Conservation (phyloP, 2,329 filamentous ascomycete genomes). For the Nigrograna mackinnonii region DNA sequence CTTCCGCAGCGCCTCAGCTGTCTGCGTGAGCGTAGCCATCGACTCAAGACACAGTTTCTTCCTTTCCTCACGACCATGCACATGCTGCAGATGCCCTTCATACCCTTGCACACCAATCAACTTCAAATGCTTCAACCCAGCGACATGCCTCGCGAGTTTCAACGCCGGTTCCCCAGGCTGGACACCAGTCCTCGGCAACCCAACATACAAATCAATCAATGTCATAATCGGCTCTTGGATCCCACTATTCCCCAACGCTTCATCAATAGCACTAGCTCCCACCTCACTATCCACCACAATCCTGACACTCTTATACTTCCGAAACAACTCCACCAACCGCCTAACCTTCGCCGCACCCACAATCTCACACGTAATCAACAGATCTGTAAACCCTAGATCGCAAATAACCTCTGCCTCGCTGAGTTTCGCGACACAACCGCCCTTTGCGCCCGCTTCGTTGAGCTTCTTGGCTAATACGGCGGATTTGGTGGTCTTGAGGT, state of each 20-base stretch:
- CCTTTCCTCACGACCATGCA: conserved; percentile 49
- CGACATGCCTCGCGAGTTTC: conserved; percentile 46
- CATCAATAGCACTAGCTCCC: conserved; percentile 51
- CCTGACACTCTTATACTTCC: conserved; percentile 41
- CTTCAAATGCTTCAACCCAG: conserved; percentile 40
- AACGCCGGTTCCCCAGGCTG: conserved; percentile 46
- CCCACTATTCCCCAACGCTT: conserved; percentile 41
- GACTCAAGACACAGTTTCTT: conserved; percentile 49
- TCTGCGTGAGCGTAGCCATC: conserved; percentile 50
- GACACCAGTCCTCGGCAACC: conserved; percentile 55
- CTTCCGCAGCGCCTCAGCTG: conserved; percentile 46
- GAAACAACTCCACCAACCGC: conserved; percentile 50
- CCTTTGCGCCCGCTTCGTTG: conserved; percentile 51
- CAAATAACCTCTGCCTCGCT: conserved; percentile 47
- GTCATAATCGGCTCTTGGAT: conserved; percentile 44
- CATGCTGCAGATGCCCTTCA: conserved; percentile 58
- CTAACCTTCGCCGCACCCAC: conserved; percentile 51
- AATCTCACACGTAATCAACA: conserved; percentile 58
- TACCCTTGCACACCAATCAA: conserved; percentile 58
- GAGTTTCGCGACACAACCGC: conserved; percentile 57
- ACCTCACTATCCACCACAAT: conserved; percentile 54
- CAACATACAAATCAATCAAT: conserved; percentile 56
- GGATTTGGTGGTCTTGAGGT: conserved; percentile 59
- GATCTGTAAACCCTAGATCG: conserved; percentile 50
- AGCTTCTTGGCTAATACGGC: conserved; percentile 50